Evolutionary conservation across 805 yeast genomes (phyloP).

Genomic region (Candida cerambycidarum): DNA sequence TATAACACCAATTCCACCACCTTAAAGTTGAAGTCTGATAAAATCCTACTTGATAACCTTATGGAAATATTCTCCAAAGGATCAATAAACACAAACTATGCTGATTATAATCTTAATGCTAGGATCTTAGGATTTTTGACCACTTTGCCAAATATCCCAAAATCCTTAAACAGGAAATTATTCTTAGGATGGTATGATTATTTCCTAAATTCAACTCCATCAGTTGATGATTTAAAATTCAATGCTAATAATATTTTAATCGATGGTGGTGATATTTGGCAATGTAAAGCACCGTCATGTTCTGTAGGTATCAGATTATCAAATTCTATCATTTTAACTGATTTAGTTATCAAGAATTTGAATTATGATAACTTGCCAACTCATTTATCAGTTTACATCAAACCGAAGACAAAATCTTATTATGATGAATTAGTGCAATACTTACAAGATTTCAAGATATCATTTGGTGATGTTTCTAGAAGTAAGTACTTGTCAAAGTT

Average conservation of each 20-base stretch:
- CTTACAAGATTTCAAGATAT: slow-evolving; percentile 17
- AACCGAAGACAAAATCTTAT: slow-evolving; percentile 25
- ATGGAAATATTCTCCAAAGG: slow-evolving; percentile 34
- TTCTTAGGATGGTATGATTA: slow-evolving; percentile 44
- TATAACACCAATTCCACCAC: slow-evolving; percentile 10
- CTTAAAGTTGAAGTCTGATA: slow-evolving; percentile 15
- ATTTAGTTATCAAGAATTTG: slow-evolving; percentile 26
- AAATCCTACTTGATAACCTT: slow-evolving; percentile 27
- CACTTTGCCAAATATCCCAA: slow-evolving; percentile 18
- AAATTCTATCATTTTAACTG: slow-evolving; percentile 34
- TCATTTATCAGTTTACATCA: slow-evolving; percentile 27
- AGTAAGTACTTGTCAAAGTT: slow-evolving; percentile 32
- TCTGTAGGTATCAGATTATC: slow-evolving; percentile 37
- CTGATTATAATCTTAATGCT: slow-evolving; percentile 38
- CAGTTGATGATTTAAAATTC: slow-evolving; percentile 25
- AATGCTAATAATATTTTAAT: slow-evolving; percentile 41
- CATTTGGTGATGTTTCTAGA: slow-evolving; percentile 7
- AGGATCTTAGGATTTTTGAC: slow-evolving; percentile 43
- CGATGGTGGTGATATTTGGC: slow-evolving; percentile 37
- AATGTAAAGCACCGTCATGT: slow-evolving; percentile 28
- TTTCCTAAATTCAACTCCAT: slow-evolving; percentile 22
- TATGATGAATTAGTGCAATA: slow-evolving; percentile 19
- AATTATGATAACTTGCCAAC: slow-evolving; percentile 17
- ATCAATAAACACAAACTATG: slow-evolving; percentile 37
- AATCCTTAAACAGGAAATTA: slow-evolving; percentile 25